phyloP scores from a whole-genome alignment of 331 rosid species.

The Arachis monticola region DNA sequence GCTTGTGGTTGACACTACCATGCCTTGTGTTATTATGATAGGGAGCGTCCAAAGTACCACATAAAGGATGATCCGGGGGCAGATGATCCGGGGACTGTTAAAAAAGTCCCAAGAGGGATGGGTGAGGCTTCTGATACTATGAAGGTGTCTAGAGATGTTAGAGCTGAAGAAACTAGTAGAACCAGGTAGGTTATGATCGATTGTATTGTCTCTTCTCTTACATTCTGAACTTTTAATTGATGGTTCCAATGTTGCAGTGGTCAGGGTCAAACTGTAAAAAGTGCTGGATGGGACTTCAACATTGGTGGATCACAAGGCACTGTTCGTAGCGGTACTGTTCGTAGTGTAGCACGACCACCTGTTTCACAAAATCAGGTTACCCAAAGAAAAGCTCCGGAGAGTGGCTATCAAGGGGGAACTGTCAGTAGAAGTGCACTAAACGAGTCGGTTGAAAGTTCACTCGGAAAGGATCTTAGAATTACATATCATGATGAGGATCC shows the following conservation, averaged over 20 bases:
- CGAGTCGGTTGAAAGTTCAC: conserved; percentile 50
- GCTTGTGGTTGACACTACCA: conserved; percentile 44
- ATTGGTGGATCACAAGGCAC: conserved; percentile 83
- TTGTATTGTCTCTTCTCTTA: conserved; percentile 28
- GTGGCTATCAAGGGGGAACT: conserved; percentile 55
- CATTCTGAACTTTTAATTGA: conserved; percentile 38
- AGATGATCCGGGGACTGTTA: conserved; percentile 42
- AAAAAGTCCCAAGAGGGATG: conserved; percentile 62
- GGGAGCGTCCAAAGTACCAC: conserved; percentile 92
- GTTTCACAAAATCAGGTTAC: conserved; percentile 54
- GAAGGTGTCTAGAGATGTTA: conserved; percentile 62
- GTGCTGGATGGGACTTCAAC: conserved; percentile 98
- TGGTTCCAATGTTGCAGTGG: conserved; percentile 62
- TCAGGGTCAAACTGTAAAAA: conserved; percentile 72
- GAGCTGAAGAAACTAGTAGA: conserved; percentile 67
- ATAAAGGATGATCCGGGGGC: conserved; percentile 69
- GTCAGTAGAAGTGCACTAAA: conserved; percentile 55
- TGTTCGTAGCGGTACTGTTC: conserved; percentile 58
- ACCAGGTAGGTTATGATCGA: conserved; percentile 65
- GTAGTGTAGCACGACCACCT: conserved; percentile 84
- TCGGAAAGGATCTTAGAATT: conserved; percentile 53
- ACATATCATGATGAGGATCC: conserved; percentile 46
- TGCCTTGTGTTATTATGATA: conserved; percentile 49
- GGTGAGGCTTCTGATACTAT: conserved; percentile 78
- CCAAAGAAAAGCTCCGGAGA: conserved; percentile 64